Evolutionary conservation across 306 rosid genomes (phyloP), one percentile per base, ranked within the genome.

Genomic region (Spatholobus suberectus): DNA sequence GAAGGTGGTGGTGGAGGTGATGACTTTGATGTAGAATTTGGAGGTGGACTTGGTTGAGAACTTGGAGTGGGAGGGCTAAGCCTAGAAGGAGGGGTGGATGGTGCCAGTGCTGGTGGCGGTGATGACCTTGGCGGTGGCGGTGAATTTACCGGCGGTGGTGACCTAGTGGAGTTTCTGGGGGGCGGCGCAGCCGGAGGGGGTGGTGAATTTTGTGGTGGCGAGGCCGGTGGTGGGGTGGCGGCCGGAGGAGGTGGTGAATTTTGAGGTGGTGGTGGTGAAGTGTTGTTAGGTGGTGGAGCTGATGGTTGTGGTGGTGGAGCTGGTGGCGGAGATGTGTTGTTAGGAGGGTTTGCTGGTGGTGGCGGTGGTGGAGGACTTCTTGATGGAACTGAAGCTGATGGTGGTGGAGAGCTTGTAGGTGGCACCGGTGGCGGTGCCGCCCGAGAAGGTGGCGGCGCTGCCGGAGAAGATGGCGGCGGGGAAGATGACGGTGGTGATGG

Each of bases 231-330:
- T 3, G 84, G 80, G 2, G 37, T 68, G 2, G 67, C 2, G 10
- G 66, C 59, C 2, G 85, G 76, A 20, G 88, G 87, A 32, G 93
- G 90, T 1, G 89, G 83, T 68, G 93, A 79, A 67, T 38, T 89
- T 20, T 40, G 54, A 5, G 90, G 34, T 66, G 83, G 5, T 5
- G 80, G 80, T 0, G 80, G 81, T 41, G 65, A 12, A 92, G 81
- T 1, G 63, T 57, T 57, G 32, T 57, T 57, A 21, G 63, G 63
- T 57, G 63, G 63, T 8, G 90, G 80, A 15, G 90, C 51, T 7
- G 90, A 66, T 17, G 87, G 67, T 43, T 83, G 81, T 24, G 93
- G 89, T 10, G 89, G 70, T n/a, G n/a, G n/a, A n/a, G n/a, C n/a
- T n/a, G 13, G 20, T 3, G 77, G n/a, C 2, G 88, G 85, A 4